These are phyloP conservation scores for Aspergillus heteromorphus DNA, from an alignment of 495 filamentous ascomycete species.

Conservation along the genomic window DNA sequence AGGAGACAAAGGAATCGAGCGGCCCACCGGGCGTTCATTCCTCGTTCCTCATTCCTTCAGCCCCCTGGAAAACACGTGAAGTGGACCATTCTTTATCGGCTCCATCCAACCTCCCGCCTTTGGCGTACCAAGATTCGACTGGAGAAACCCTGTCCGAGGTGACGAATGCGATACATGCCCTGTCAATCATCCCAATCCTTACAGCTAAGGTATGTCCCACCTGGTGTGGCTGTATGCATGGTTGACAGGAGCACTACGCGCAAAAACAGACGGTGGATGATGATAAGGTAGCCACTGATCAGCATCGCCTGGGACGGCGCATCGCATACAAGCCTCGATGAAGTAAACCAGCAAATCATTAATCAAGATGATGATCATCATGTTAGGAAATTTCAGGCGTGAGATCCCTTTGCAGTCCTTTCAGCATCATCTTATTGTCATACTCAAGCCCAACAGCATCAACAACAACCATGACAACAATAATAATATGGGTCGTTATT, in stretches of 20 bases:
- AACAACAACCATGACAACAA: not conserved
- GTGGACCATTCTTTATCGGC: conserved; percentile 12
- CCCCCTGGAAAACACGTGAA: conserved; percentile 12
- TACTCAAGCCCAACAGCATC: not conserved
- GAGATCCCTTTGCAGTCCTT: too few species aligned
- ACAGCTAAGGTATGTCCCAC: not conserved
- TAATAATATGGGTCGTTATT: not conserved
- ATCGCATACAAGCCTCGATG: not conserved
- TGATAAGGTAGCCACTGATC: conserved; percentile 3
- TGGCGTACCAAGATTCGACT: conserved; percentile 23
- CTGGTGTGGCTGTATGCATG: conserved; percentile 6
- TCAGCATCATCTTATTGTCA: not conserved
- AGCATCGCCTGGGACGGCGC: conserved; percentile 5
- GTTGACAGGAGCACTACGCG: conserved; percentile 9
- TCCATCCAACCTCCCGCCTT: conserved; percentile 12
- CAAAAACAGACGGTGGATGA: conserved; percentile 5
- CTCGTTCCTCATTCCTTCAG: conserved; percentile 1
- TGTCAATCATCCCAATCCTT: conserved; percentile 4
- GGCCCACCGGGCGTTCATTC: conserved; percentile 1
- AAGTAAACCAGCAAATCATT: not conserved
- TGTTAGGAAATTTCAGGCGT: not conserved
- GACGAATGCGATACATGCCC: conserved; percentile 14
- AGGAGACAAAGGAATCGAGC: not conserved
- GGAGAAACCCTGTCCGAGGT: conserved; percentile 14
- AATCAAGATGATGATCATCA: not conserved